phyloP scores from a whole-genome alignment of 83 land plant species.

The Picea abies region DNA sequence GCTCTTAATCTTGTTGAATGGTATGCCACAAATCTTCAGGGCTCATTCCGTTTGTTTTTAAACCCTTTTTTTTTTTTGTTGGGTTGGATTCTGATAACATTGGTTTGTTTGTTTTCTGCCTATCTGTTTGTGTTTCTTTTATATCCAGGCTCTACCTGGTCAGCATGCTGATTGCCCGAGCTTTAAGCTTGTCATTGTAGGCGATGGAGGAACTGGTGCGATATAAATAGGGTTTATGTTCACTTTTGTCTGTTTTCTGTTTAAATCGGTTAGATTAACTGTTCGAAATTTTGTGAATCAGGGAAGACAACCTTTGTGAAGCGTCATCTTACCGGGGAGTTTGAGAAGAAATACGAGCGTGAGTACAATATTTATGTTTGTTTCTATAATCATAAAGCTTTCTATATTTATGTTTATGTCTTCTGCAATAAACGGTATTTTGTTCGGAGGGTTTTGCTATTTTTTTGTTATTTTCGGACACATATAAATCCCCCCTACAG shows the following conservation, averaged over 20 bases:
- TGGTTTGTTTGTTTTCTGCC: not conserved
- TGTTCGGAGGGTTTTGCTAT: too few species aligned
- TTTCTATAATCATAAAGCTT: too few species aligned
- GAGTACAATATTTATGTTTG: slow-evolving; percentile 18
- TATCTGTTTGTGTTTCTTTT: not conserved
- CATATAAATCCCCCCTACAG: too few species aligned
- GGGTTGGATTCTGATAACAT: not conserved
- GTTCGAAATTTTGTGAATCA: slow-evolving; percentile 4
- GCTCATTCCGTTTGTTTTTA: not conserved
- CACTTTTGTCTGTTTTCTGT: not conserved
- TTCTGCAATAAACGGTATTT: too few species aligned
- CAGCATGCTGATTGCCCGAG: slow-evolving; percentile 54
- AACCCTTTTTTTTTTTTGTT: not conserved
- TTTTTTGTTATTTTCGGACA: too few species aligned
- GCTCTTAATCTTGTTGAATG: not conserved
- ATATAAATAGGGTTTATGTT: not conserved
- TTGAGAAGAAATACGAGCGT: slow-evolving; percentile 89
- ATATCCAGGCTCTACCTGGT: slow-evolving; percentile 6
- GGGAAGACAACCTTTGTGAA: slow-evolving; percentile 86
- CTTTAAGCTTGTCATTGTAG: slow-evolving; percentile 70
- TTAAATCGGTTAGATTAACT: not conserved
- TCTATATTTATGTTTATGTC: too few species aligned
- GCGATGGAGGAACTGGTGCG: slow-evolving; percentile 69
- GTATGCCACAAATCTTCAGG: not conserved
- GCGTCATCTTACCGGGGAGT: slow-evolving; percentile 84